phyloP scores from a whole-genome alignment of 2,329 filamentous ascomycete species.

The Trichoderma sp. region DNA sequence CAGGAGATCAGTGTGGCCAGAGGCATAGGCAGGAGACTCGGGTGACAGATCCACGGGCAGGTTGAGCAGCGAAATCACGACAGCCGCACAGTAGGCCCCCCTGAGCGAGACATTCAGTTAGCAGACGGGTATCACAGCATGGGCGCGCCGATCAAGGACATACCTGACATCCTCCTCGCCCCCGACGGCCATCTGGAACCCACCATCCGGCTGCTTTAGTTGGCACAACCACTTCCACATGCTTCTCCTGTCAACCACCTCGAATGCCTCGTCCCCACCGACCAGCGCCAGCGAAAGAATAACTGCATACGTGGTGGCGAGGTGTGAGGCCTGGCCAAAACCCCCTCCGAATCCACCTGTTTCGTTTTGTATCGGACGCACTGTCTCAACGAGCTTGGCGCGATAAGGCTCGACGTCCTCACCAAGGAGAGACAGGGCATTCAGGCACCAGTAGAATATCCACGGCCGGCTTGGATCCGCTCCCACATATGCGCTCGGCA shows the following conservation, averaged over 20 bases:
- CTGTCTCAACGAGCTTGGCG: constrained; percentile 68
- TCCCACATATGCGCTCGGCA: constrained; percentile 67
- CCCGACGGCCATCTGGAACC: constrained; percentile 81
- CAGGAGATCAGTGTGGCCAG: constrained; percentile 62
- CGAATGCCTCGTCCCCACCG: constrained; percentile 69
- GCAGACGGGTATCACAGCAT: constrained; percentile 21
- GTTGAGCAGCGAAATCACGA: constrained; percentile 77
- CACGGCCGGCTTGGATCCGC: constrained; percentile 88
- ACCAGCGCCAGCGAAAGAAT: constrained; percentile 76
- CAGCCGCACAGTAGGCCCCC: constrained; percentile 87
- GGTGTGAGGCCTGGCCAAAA: constrained; percentile 84
- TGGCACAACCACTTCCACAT: constrained; percentile 90
- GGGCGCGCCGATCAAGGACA: constrained; percentile 29
- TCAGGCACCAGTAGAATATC: constrained; percentile 90
- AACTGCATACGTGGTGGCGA: constrained; percentile 84
- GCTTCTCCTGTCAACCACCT: constrained; percentile 72
- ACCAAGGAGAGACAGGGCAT: constrained; percentile 70
- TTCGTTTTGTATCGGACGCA: constrained; percentile 76
- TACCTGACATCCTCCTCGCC: constrained; percentile 92
- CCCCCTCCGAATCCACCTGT: constrained; percentile 88
- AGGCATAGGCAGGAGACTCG: constrained; percentile 63
- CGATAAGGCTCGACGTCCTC: constrained; percentile 68
- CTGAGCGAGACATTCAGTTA: constrained; percentile 41
- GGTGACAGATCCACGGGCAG: constrained; percentile 75
- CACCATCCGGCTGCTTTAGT: constrained; percentile 82